Base-by-base conservation (phyloP, 805 yeast species). In the Peterozyma xylosa region DNA sequence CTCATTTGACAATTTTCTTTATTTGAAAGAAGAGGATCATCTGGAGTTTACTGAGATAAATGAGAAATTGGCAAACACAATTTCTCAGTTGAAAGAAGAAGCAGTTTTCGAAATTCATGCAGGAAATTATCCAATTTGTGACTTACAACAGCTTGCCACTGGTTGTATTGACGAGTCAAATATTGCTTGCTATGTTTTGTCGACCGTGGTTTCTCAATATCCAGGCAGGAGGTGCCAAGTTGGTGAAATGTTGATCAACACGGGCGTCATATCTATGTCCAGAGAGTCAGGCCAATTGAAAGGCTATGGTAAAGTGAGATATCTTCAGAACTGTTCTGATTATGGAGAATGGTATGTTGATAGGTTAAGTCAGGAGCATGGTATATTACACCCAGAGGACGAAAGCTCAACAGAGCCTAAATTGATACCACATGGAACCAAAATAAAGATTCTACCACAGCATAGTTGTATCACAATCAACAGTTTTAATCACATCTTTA, bases 291-390 rank as follows among this genome's bases (percentile, higher is more conserved):
- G 86, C 1, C 76, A 80, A 1, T 53, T 68, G 15, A 74, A 78
- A 14, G 91, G 91, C 0, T 71, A 60, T 55, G 91, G 90, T 3
- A 53, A 59, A n/a, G 60, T 78, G 2, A 43, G 59, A 29, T 62
- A 10, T 30, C 35, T 11, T 46, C 47, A 3, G 15, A 50, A 53
- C 1, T 71, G 74, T 1, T 51, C 60, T 11, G 64, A 66, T 1
- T 75, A 66, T 52, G 74, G 71, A 6, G 64, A 70, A 38, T 85
- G 90, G 90, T 58, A 61, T 39, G 77, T 86, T 11, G 84, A 78
- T 33, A 68, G 89, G 50, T 59, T 86, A 39, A 77, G 86, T 45
- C 93, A 86, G 58, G 95, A 86, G 54, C 95, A 86, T 56, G 95
- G 93, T 10, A 79, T 86, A 35, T 60, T 85, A 40, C 67, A 63